A percentile compares a stretch with the other conserved stretches of the same genome.
These are phyloP conservation scores for Botrytis elliptica DNA, from an alignment of 2,329 filamentous ascomycete species.

Conservation along the genomic window DNA sequence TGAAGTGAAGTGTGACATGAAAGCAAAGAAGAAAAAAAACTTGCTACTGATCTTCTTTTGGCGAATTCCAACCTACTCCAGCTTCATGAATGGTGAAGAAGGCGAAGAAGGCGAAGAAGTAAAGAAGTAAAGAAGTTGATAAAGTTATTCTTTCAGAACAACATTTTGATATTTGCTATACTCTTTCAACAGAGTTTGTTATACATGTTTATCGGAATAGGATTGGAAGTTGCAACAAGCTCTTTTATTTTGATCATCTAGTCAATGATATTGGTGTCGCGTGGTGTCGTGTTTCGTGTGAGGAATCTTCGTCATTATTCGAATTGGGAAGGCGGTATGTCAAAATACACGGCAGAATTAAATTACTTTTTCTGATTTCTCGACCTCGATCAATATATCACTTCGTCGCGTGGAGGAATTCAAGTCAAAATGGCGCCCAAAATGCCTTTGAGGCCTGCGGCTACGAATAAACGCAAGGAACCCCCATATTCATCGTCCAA, in stretches of 20 bases:
- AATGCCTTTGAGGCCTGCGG: constrained; percentile 30
- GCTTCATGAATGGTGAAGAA: background rate
- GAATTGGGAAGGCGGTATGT: background rate
- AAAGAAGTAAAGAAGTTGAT: background rate
- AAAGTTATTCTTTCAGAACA: background rate
- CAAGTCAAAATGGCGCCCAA: background rate
- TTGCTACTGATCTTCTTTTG: background rate
- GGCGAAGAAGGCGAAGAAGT: too few relatives aligned
- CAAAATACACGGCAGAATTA: background rate
- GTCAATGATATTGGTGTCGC: background rate
- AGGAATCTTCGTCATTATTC: background rate
- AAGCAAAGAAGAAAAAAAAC: constrained; percentile 3
- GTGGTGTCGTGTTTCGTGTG: constrained; percentile 11
- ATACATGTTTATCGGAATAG: background rate
- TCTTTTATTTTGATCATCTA: constrained; percentile 1
- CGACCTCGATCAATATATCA: constrained; percentile 1
- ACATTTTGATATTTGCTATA: background rate
- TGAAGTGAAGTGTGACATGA: background rate
- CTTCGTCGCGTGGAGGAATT: background rate
- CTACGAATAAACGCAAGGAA: constrained; percentile 34
- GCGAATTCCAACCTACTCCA: background rate
- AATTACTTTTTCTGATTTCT: constrained; percentile 1
- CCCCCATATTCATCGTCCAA: constrained; percentile 28
- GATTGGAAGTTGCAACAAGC: background rate
- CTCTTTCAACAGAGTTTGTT: background rate